Percentiles rank a stretch among this genome's conserved stretches.
phyloP scores from a whole-genome alignment of 352 stramenopile species.

The Pelagophyceae sp. region DNA sequence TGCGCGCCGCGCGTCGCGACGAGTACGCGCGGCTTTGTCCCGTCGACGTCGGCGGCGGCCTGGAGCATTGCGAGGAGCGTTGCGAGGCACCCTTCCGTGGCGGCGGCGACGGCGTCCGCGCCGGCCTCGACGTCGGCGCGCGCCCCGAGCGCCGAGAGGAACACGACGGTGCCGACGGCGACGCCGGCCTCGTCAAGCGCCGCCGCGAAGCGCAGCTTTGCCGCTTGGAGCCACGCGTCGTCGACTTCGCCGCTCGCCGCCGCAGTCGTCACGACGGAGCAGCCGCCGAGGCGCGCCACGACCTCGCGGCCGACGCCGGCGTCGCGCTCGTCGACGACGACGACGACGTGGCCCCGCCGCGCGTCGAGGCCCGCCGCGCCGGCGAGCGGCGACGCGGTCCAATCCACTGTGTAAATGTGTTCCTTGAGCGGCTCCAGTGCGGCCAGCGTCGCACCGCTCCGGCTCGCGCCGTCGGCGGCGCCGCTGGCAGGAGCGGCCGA shows the following conservation, averaged over 20 bases:
- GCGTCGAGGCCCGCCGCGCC: no score
- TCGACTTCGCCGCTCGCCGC: background rate
- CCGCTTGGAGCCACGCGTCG: background rate
- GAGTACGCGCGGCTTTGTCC: background rate
- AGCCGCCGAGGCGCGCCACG: background rate
- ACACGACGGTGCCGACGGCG: background rate
- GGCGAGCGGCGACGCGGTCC: no score
- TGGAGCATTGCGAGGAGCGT: background rate
- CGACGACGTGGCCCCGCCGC: no score
- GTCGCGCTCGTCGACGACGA: background rate
- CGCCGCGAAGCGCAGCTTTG: background rate
- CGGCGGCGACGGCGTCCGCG: background rate
- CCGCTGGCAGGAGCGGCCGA: no score
- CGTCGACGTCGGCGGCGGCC: background rate
- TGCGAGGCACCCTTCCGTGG: background rate
- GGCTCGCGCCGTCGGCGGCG: no score
- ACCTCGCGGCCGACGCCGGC: background rate
- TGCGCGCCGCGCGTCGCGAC: background rate
- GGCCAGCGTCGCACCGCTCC: no score
- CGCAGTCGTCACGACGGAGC: background rate
- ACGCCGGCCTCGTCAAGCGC: background rate
- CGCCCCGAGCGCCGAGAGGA: background rate
- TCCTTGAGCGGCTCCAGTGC: no score
- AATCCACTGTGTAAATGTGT: no score
- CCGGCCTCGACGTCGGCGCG: background rate